These are phyloP conservation scores for Fusarium beomiforme DNA, from an alignment of 2,329 filamentous ascomycete species.

Conservation along the genomic window DNA sequence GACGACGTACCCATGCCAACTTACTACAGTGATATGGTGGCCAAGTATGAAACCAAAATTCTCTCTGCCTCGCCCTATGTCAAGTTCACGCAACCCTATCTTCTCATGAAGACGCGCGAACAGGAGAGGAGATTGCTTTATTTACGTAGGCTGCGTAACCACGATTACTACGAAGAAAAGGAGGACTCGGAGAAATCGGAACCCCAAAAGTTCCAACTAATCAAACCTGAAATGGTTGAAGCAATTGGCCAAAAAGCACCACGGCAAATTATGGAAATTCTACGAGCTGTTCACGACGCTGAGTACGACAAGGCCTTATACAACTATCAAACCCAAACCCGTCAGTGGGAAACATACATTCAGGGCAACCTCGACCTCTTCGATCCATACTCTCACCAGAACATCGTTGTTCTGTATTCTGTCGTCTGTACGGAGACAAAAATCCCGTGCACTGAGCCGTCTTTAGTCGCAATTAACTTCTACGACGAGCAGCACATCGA, in stretches of 20 bases:
- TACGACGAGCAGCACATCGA: constrained; percentile 91
- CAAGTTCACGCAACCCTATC: constrained; percentile 91
- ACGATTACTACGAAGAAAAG: constrained; percentile 69
- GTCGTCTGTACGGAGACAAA: constrained; percentile 93
- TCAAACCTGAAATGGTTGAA: constrained; percentile 95
- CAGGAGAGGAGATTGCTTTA: constrained; percentile 87
- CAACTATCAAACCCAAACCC: constrained; percentile 92
- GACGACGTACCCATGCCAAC: constrained; percentile 87
- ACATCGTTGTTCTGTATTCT: constrained; percentile 93
- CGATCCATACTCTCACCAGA: constrained; percentile 94
- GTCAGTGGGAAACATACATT: constrained; percentile 96
- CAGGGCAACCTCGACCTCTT: constrained; percentile 89
- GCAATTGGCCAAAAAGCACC: constrained; percentile 82
- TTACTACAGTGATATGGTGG: constrained; percentile 94
- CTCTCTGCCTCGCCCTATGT: constrained; percentile 96
- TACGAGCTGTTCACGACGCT: constrained; percentile 94
- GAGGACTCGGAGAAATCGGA: constrained; percentile 69
- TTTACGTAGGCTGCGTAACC: constrained; percentile 83
- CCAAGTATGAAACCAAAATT: constrained; percentile 91
- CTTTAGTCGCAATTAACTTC: constrained; percentile 88
- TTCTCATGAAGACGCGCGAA: constrained; percentile 90
- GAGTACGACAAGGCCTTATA: constrained; percentile 96
- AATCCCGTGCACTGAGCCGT: constrained; percentile 90
- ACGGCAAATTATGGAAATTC: constrained; percentile 88
- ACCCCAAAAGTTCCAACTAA: constrained; percentile 83